Evolutionary conservation across 2,329 filamentous ascomycete genomes (phyloP), one percentile per base, ranked within the genome.

Genomic region (Pseudovirgaria hyperparasitica): DNA sequence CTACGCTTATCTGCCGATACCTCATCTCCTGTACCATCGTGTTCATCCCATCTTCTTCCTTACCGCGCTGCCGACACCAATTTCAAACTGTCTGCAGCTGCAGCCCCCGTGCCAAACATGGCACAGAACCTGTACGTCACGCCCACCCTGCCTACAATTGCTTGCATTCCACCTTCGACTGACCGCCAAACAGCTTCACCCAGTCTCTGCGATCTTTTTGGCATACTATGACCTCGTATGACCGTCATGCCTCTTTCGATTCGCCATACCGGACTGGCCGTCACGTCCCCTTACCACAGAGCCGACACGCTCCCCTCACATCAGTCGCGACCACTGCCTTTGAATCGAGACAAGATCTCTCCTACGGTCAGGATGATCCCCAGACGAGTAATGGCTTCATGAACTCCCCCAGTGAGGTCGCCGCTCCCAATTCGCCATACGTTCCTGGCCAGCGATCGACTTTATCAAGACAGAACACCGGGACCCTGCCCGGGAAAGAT

Each of bases 251-350:
- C 38, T 78, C 76, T 35, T 82, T 79, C 65, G 82, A 98, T 60
- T 92, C 87, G 33, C 86, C 90, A 26, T 92, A 92, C 60, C 77
- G 86, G 50, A 82, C 81, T 34, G 85, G 86, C 38, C 76, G 80
- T 50, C 87, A 94, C 58, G 81, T 93, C 34, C 85, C 86, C 35
- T 72, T 96, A 34, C 76, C 78, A 38, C 80, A 86, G 57, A 79
- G 74, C 54, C 73, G 84, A 40, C 76, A 86, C 57, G 74, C 76
- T 39, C 78, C 82, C 36, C 70, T 96, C 48, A 87, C 84, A 22
- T 86, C 85, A 27, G 75, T 94, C 47, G 80, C 84, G 30, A 92
- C 86, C 23, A 74, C 63, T 44, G 86, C 85, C 34, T 73, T 78
- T 39, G 87, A 94, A 45, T 96, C 87, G 30, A 79, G 84, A 43